Conservation (phyloP, 1,139 yeast genomes). For the Pichiaceae sp. region DNA sequence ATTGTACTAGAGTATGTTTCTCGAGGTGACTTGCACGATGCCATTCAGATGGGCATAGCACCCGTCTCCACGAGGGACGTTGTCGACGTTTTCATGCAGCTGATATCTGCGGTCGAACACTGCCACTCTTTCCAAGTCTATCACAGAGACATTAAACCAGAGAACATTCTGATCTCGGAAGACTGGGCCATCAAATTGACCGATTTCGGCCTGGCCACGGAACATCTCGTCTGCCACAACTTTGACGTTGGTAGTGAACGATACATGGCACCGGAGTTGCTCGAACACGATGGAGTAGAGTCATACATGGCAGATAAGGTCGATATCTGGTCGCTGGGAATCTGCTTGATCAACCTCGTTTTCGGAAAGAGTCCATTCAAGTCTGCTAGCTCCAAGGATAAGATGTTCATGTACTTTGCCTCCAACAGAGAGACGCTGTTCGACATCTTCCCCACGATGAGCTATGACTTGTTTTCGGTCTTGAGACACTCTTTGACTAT, state of each 20-base stretch:
- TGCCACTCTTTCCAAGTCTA: conserved; percentile 94
- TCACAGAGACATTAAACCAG: conserved; percentile 95
- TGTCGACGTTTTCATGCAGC: conserved; percentile 75
- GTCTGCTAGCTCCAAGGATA: conserved; percentile 79
- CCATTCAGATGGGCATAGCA: conserved; percentile 73
- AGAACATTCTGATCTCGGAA: conserved; percentile 81
- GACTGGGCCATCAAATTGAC: conserved; percentile 91
- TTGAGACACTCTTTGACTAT: conserved; percentile 71
- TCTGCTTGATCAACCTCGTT: conserved; percentile 73
- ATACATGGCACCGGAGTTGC: conserved; percentile 95
- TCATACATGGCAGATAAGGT: conserved; percentile 79
- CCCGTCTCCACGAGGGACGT: conserved; percentile 73
- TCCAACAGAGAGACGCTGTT: conserved; percentile 82
- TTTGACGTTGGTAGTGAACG: conserved; percentile 92
- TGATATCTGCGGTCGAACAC: conserved; percentile 92
- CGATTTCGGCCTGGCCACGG: conserved; percentile 96
- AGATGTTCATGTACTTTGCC: conserved; percentile 80
- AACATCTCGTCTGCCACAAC: conserved; percentile 53
- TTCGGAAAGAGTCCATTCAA: conserved; percentile 88
- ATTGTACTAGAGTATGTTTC: conserved; percentile 82
- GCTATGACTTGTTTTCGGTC: conserved; percentile 77
- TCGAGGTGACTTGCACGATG: conserved; percentile 90
- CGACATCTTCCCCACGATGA: conserved; percentile 87
- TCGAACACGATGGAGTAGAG: conserved; percentile 47
- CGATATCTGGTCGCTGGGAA: conserved; percentile 91